Percentiles rank a stretch among this genome's conserved stretches.
These are phyloP conservation scores for Pholiota microspora DNA, from an alignment of 768 basidiomycete genomes.

Conservation along the genomic window DNA sequence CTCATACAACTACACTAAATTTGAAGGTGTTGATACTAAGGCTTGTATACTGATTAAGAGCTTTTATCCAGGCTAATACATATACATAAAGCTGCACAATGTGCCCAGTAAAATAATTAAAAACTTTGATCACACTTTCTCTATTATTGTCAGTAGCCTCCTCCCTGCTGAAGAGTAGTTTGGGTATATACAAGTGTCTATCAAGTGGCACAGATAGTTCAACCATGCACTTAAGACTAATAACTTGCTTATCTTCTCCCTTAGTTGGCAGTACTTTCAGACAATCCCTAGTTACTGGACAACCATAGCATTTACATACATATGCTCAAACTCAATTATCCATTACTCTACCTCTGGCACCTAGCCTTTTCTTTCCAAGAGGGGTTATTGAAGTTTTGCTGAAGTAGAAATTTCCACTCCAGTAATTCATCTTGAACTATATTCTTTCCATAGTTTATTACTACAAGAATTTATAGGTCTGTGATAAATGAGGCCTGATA, in stretches of 20 bases:
- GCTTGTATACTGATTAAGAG: slow-evolving; percentile 86
- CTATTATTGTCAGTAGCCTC: slow-evolving; percentile 90
- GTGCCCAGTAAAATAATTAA: slow-evolving; percentile 93
- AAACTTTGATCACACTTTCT: slow-evolving; percentile 89
- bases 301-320: slow-evolving; percentile 98
- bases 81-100: slow-evolving; percentile 81
- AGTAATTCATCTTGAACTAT: too few relatives aligned
- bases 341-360: too few relatives aligned
- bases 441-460: too few relatives aligned
- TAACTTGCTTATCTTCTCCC: slow-evolving; percentile 91
- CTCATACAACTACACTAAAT: slow-evolving; percentile 81
- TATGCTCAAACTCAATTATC: too few relatives aligned
- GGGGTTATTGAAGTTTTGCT: too few relatives aligned
- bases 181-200: slow-evolving; percentile 90
- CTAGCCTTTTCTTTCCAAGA: too few relatives aligned
- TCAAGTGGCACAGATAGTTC: slow-evolving; percentile 97
- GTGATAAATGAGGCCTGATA: too few relatives aligned
- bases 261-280: slow-evolving; percentile 99
- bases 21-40: slow-evolving; percentile 73
- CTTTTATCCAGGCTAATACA: slow-evolving; percentile 85
- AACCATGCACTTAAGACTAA: slow-evolving; percentile 91
- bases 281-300: slow-evolving; percentile 93
- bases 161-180: slow-evolving; percentile 88
- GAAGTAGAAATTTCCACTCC: too few relatives aligned
- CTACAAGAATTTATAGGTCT: too few relatives aligned